phyloP scores from a whole-genome alignment of 163 green algal genomes.

The Prototheca stagnorum region DNA sequence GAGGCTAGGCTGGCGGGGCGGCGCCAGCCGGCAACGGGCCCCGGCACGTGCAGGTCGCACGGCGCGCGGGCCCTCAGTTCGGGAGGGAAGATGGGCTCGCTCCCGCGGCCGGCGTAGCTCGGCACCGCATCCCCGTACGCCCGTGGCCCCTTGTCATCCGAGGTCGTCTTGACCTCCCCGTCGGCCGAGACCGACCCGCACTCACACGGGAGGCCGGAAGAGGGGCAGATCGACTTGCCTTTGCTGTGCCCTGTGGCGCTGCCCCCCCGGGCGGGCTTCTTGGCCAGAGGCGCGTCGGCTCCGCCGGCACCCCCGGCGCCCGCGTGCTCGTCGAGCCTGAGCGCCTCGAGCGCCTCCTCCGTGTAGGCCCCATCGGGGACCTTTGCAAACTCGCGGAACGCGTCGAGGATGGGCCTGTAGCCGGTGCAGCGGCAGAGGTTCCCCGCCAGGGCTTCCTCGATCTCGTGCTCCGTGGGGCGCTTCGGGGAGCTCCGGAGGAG shows the following conservation, averaged over 20 bases:
- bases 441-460: slow-evolving; percentile 84
- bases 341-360: slow-evolving; percentile 53
- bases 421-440: slow-evolving; percentile 96
- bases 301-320: neutral
- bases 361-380: slow-evolving; percentile 56
- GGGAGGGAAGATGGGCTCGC: slow-evolving; percentile 83
- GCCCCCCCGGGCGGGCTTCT: neutral
- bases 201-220: slow-evolving; percentile 61
- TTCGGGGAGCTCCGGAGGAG: slow-evolving; percentile 49
- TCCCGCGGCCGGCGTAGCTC: neutral
- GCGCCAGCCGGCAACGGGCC: slow-evolving; percentile 21
- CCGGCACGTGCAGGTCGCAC: slow-evolving; percentile 31
- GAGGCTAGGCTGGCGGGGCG: slow-evolving; percentile 50
- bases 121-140: no score
- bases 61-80: slow-evolving; percentile 57
- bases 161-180: slow-evolving; percentile 2
- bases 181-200: slow-evolving; percentile 23
- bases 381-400: slow-evolving; percentile 84
- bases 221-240: slow-evolving; percentile 45
- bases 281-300: no score
- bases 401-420: slow-evolving; percentile 92
- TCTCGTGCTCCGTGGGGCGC: slow-evolving; percentile 57
- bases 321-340: slow-evolving; percentile 13
- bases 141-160: slow-evolving; percentile 12
- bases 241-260: slow-evolving; percentile 1